Evolutionary conservation across 805 yeast species (phyloP), one percentile per base, ranked within the genome.

Genomic region (Ogataea minuta): DNA sequence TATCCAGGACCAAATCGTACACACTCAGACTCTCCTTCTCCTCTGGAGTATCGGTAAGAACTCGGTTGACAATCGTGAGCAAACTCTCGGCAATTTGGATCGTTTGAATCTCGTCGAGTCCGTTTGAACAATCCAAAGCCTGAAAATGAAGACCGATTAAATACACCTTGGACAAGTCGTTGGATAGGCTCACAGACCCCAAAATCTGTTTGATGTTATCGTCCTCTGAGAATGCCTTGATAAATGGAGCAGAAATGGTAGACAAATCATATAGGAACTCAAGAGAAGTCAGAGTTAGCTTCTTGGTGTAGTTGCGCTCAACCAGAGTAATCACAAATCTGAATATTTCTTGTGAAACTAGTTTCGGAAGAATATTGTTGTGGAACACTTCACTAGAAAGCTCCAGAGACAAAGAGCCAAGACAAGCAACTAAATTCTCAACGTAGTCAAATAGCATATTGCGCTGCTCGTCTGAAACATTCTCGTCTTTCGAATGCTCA

Each of bases 401-500:
- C 50, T 79, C 76, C 14, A 82, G 77, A 12, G 53, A 44, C 33
- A 89, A 66, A 1, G 83, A 83, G 13, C 81, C 78, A 6, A 81
- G 60, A 39, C 88, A 69, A 0, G 93, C 81, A 23, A 87, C 54
- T 15, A 88, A 54, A 56, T 87, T 87, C 49, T 88, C 96, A 4
- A 81, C 68, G 52, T 75, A 81, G 48, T 82, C 91, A 50, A 74
- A 75, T 35, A 84, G 60, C 41, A 81, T 54, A 28, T 71, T 68
- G 28, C 64, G 60, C 28, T 72, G 69, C 44, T 44, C 46, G 39
- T 33, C 52, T 46, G 37, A 57, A 26, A 40, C 50, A 2, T 41
- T 47, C 9, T 51, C 48, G 20, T 58, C 60, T 25, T 52, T 57
- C 40, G 75, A 53, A 44, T 66, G 70, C 16, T 65, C 58, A 30